Base-by-base conservation (phyloP, 306 rosid species). In the Dryas alaskensis region DNA sequence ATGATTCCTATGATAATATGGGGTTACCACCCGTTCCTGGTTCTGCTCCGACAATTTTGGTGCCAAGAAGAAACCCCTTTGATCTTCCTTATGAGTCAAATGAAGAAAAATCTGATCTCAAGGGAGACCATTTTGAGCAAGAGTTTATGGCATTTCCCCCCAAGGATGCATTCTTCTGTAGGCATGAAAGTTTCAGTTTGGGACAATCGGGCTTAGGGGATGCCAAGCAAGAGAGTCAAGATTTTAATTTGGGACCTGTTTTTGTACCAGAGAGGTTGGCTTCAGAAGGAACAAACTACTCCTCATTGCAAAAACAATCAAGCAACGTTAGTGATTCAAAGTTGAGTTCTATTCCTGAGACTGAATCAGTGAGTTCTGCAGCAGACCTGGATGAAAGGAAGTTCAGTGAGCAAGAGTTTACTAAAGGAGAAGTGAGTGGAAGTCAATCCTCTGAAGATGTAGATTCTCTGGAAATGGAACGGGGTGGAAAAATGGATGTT, bases 1-100 rank as follows among this genome's bases (percentile, higher is more conserved):
- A 77, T 59, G 93, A 88, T 63, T 79, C 92, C 60, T 80, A 79
- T 82, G 84, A 73, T 50, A 72, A 12, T 48, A 78, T 76, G 85
- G 98, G 91, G 58, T 79, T 92, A 57, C 96, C 94, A 49, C 90
- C 99, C n/a, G 86, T 90, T 86, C 99, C 99, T 53, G 99, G 98
- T 67, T 92, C 99, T 69, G 99, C 99, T 59, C 99, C 98, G 27
- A 87, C 98, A 43, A 76, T 82, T 85, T 73, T 88, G 77, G 84
- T 87, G 84, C 96, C 90, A 64, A 85, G 96, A 80, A 83, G 81
- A 77, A 95, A 92, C 78, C 99, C 98, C 52, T 95, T 95, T 60
- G 96, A 95, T 78, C 81, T 90, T 81, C 96, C 95, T 6, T 92
- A 88, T 73, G 96, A 88, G 70, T 60, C 91, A 59, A 92, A 71